Evolutionary conservation across 1,284 basidiomycete genomes (phyloP), one percentile per base, ranked within the genome.

Genomic region (Sanghuangporus weigelae): DNA sequence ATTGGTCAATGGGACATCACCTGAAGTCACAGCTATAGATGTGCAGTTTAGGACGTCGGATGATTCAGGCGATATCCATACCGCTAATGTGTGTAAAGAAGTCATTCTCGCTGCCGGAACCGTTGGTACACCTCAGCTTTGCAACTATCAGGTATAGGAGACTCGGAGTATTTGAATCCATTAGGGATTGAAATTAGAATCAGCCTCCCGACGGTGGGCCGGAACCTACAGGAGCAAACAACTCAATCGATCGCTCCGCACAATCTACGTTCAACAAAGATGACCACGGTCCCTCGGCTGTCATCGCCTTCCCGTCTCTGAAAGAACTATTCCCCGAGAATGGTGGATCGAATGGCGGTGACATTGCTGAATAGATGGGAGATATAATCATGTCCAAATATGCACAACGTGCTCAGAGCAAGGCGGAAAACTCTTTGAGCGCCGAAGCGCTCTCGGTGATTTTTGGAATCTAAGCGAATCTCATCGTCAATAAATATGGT

Each of bases 201-300:
- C 42, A 69, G 78, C 59, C 71, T 81, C 10, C 73, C 73, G 66
- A 77, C 75, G 2, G 80, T 81, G 8, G 79, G 79, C 5, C 74
- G 71, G 67, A 82, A 81, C 68, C 72, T 82, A n/a, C 79, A 81
- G 67, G 80, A 81, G 66, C 79, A 81, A 42, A 77, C 78, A 79
- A 74, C 68, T 72, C 74, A 7, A 70, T 79, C 31, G 79, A 78
- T 12, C 57, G 56, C 31, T 54, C 57, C 19, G 78, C 77, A 0
- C 60, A 67, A 31, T 42, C 55, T 10, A 54, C 59, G 11, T 79
- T 77, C 67, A 68, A 79, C 64, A 26, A 50, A 10, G 74, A 70
- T 35, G 79, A 79, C 1, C 36, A 64, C 16, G 79, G 79, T 1
- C 78, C 77, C 2, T 75, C 76, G 1, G 76, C 80, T 67, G 72